Evolutionary conservation across 805 yeast species (phyloP), one percentile per base, ranked within the genome.

Genomic region (Metschnikowia dekortorum): DNA sequence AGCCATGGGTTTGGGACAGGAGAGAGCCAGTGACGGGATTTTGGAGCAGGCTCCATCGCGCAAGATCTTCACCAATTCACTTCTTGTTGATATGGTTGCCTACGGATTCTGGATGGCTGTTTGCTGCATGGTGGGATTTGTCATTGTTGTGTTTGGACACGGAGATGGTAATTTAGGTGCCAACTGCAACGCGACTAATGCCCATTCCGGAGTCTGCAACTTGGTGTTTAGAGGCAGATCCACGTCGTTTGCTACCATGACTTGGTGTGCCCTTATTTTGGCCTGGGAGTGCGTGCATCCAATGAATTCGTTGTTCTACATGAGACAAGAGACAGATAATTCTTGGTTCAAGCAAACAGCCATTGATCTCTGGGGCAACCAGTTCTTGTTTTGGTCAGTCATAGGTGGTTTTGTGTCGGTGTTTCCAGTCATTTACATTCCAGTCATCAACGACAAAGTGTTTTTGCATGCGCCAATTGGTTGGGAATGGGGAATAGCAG

Each of bases 21-120:
- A 71, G 54, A 64, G 57, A 48, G 76, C 76, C 13, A 52, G 61
- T 43, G 74, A 68, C 34, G 76, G 71, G 46, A 63, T 71, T 36
- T 64, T 72, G 53, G 68, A 68, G 13, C 57, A 61, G 38, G 70
- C 74, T 4, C 76, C 76, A 14, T 67, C 65, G 49, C 66, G 62
- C 40, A 61, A 64, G 14, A 70, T 71, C 35, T 71, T 72, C 58
- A 71, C 75, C 13, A 61, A 67, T 64, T 75, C 72, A 52, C 69
- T 71, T n/a, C 64, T 71, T 34, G 53, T 65, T 38, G 77, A 72
- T 56, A 72, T 70, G 75, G 30, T 68, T 28, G 75, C 61, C 6
- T 71, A 70, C 50, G 77, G 76, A 6, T 50, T 69, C 34, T 67
- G 68, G 69, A 72, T 72, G 77, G 75, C 76, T 2, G 70, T 62